Evolutionary conservation across 2,329 filamentous ascomycete species (phyloP), one percentile per base, ranked within the genome.

Genomic region (Fusarium foetens): DNA sequence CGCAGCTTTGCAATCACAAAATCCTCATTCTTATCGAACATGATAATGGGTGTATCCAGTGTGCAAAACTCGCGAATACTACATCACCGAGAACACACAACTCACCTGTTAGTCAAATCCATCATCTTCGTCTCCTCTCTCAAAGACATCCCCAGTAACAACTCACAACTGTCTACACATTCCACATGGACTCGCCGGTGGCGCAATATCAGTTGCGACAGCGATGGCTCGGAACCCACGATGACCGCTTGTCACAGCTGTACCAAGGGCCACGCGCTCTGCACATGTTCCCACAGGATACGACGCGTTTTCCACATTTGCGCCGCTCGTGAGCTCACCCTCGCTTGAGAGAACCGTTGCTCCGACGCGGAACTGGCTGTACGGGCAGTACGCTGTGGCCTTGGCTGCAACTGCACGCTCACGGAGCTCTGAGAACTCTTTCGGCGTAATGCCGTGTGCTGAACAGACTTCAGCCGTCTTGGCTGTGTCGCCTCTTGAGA

Each of bases 211-310:
- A 10, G 95, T 97, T 11, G 93, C 89, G 8, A 99, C 94, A 21
- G 93, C 95, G 27, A 99, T 82, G 25, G 95, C 95, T 78, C 90
- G 91, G 83, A 97, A 94, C 13, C 58, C 77, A 38, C 81, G 82
- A 72, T 88, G 82, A 6, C 89, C 88, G 57, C 84, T 84, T 11
- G 89, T 88, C 9, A 98, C 89, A 27, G 95, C 95, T 42, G 91
- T 94, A 12, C 90, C 93, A 73, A 98, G 87, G 4, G 94, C 94
- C n/a, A 95, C 93, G 65, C 95, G 87, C 87, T 99, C 96, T 19
- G 96, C 96, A 81, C 96, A 98, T 6, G 93, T 97, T n/a, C 94
- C 94, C 10, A 98, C 95, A 0, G 96, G 95, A 80, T 97, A 98
- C 33, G 92, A 86, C 3, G 94, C 95, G 80, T 98, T 98, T 84